phyloP scores from a whole-genome alignment of 345 rosid species.

The Eucalyptus sp. region DNA sequence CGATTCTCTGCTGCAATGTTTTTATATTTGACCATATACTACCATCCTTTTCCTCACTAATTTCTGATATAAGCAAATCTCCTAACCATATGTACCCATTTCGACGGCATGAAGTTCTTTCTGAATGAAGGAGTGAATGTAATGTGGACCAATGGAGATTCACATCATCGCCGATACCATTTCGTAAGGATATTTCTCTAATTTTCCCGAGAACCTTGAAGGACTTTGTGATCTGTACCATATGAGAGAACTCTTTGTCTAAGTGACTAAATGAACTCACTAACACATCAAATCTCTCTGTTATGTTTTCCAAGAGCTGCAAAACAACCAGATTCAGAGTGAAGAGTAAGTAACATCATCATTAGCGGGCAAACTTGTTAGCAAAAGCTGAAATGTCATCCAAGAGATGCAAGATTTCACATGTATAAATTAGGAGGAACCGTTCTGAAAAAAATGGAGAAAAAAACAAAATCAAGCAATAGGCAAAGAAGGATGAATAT shows the following conservation, averaged over 20 bases:
- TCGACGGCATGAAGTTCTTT: conserved; percentile 62
- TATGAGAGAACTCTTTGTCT: conserved; percentile 75
- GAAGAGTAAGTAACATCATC: background rate
- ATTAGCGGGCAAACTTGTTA: background rate
- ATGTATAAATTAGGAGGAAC: background rate
- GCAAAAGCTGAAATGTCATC: background rate
- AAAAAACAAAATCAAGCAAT: background rate
- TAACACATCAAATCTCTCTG: conserved; percentile 69
- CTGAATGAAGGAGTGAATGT: conserved; percentile 96
- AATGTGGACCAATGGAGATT: conserved; percentile 77
- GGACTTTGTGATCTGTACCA: conserved; percentile 68
- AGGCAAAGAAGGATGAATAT: background rate
- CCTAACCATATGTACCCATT: conserved; percentile 96
- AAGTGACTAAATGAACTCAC: conserved; percentile 84
- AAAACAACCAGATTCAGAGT: background rate
- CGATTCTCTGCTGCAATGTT: conserved; percentile 54
- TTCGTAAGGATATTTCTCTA: conserved; percentile 19
- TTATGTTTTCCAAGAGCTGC: conserved; percentile 78
- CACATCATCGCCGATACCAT: conserved; percentile 36
- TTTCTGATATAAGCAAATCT: conserved; percentile 89
- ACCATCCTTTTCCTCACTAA: conserved; percentile 52
- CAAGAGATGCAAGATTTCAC: background rate
- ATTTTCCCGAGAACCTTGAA: conserved; percentile 52
- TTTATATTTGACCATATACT: conserved; percentile 64
- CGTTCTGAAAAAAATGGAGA: background rate